A percentile compares a stretch with the other conserved stretches of the same genome.
Conservation (phyloP, 441 rosid species). For the Adansonia grandidieri region DNA sequence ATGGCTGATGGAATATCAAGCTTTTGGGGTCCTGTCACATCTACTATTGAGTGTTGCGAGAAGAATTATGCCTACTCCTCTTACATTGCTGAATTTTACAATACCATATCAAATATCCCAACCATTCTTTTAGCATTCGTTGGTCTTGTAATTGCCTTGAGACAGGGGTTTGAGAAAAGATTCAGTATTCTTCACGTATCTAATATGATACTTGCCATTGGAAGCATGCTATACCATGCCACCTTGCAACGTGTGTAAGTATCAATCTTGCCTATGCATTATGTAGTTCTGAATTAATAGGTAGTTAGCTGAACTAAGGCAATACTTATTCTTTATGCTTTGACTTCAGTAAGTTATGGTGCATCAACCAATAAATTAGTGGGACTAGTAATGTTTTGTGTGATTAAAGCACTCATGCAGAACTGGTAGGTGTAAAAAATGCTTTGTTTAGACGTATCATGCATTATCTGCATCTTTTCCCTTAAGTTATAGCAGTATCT, state of each 20-base stretch:
- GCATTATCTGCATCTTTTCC: not conserved
- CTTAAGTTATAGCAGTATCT: not conserved
- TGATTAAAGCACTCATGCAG: not conserved
- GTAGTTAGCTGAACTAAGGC: not conserved
- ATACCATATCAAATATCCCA: conserved; percentile 77
- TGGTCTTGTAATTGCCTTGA: conserved; percentile 79
- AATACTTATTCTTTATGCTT: not conserved
- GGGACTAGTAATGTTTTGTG: not conserved
- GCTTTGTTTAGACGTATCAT: not conserved
- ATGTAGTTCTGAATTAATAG: not conserved
- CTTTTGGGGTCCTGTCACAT: conserved; percentile 98
- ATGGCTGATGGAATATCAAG: conserved; percentile 82
- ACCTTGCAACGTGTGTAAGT: conserved; percentile 80
- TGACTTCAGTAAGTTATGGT: not conserved
- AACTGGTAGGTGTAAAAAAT: not conserved
- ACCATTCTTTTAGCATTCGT: conserved; percentile 72
- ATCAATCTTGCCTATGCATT: not conserved
- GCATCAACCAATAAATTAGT: not conserved
- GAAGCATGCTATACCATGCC: conserved; percentile 92
- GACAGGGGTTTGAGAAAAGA: conserved; percentile 94
- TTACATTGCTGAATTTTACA: conserved; percentile 86
- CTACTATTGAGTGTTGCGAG: conserved; percentile 83
- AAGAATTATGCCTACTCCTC: conserved; percentile 74
- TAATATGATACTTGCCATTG: conserved; percentile 86
- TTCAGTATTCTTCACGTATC: conserved; percentile 87